These are phyloP conservation scores for Ricinus communis DNA, from an alignment of 345 rosid genomes.

Conservation along the genomic window DNA sequence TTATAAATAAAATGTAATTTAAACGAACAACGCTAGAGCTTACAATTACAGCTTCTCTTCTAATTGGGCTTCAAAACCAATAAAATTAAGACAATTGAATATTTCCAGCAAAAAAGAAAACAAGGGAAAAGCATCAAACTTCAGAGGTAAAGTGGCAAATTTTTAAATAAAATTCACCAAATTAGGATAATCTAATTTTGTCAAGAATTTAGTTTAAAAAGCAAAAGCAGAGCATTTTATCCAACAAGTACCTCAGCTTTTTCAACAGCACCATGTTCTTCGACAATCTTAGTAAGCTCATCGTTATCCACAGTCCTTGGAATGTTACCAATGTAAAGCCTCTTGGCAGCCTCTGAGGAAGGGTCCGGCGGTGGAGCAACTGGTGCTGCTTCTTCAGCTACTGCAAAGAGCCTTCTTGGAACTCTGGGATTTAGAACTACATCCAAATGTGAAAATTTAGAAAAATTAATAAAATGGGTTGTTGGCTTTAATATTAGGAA, in stretches of 20 bases:
- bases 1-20: not conserved
- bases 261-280: conserved; percentile 77
- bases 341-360: conserved; percentile 50
- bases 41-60: not conserved
- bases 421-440: not conserved
- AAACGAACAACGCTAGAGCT: not conserved
- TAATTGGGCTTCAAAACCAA: no score
- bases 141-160: not conserved
- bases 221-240: not conserved
- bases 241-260: conserved; percentile 59
- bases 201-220: not conserved
- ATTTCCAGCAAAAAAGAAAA: not conserved
- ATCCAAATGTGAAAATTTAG: conserved; percentile 6
- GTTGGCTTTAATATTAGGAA: conserved; percentile 22
- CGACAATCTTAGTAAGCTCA: conserved; percentile 60
- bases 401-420: conserved; percentile 38
- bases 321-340: conserved; percentile 75
- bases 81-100: not conserved
- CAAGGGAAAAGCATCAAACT: not conserved
- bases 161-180: not conserved
- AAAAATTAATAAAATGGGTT: conserved; percentile 5
- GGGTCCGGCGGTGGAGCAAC: conserved; percentile 31
- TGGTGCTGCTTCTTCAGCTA: conserved; percentile 46
- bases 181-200: not conserved
- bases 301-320: conserved; percentile 60